These are phyloP conservation scores for Saccharomycopsis sp. DNA, from an alignment of 805 yeast species.

Conservation along the genomic window DNA sequence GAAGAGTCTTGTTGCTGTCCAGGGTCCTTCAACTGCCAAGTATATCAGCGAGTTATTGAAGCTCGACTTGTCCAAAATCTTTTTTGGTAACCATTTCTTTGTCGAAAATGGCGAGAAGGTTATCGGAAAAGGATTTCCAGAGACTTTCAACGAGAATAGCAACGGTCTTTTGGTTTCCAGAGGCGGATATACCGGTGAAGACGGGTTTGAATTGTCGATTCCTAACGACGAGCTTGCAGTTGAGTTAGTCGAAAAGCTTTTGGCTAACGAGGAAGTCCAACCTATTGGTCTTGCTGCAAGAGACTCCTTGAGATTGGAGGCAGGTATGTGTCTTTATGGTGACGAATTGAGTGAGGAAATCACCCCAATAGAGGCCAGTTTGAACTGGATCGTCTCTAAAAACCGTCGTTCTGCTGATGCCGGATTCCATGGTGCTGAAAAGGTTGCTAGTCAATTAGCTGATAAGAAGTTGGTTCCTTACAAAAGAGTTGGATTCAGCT, in stretches of 20 bases:
- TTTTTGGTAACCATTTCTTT: constrained; percentile 66
- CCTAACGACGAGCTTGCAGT: constrained; percentile 48
- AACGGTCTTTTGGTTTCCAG: constrained; percentile 72
- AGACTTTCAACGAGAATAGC: constrained; percentile 33
- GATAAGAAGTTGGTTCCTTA: constrained; percentile 52
- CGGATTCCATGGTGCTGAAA: constrained; percentile 69
- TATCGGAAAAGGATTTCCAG: constrained; percentile 22
- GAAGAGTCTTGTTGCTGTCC: constrained; percentile 73
- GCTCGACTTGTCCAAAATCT: constrained; percentile 50
- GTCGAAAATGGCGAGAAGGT: constrained; percentile 25
- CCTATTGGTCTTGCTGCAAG: constrained; percentile 98
- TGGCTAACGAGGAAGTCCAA: constrained; percentile 51
- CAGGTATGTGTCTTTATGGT: constrained; percentile 97
- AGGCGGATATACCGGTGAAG: constrained; percentile 98
- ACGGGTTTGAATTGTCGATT: constrained; percentile 90
- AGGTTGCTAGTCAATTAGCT: constrained; percentile 61
- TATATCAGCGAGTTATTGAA: constrained; percentile 59
- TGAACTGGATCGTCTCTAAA: constrained; percentile 87
- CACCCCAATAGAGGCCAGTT: constrained; percentile 84
- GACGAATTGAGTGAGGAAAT: constrained; percentile 74
- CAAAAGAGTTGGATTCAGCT: constrained; percentile 66
- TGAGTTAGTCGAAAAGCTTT: constrained; percentile 54
- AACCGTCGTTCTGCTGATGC: constrained; percentile 50
- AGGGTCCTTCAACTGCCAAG: constrained; percentile 82
- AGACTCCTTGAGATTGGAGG: constrained; percentile 91